Conservation (phyloP, 345 rosid species). For the Iberis pinnata region DNA sequence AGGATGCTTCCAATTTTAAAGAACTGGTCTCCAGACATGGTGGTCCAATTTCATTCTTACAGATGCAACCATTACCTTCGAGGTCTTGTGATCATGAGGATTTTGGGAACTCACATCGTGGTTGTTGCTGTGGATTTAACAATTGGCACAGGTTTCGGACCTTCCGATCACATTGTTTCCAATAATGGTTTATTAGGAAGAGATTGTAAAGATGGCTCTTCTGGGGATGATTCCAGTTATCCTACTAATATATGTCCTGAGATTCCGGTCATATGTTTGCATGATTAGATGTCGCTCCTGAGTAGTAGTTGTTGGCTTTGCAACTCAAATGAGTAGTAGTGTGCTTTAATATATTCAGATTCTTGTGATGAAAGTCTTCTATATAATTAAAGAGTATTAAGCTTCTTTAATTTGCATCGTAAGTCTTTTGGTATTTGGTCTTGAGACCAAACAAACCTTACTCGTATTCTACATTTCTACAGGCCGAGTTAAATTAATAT, state of each 20-base stretch:
- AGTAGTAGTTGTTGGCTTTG: conserved; percentile 81
- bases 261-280: conserved; percentile 80
- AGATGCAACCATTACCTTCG: conserved; percentile 70
- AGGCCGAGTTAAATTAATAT: neutral
- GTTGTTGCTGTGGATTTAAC: conserved; percentile 71
- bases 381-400: neutral
- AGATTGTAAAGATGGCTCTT: conserved; percentile 46
- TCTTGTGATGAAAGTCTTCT: conserved; percentile 7
- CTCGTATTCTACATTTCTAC: neutral
- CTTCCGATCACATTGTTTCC: conserved; percentile 27
- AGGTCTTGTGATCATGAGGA: conserved; percentile 53
- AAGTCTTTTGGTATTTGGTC: conserved; percentile 13
- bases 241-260: conserved; percentile 74
- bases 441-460: conserved; percentile 13
- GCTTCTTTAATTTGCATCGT: conserved; percentile 7
- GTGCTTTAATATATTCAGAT: conserved; percentile 8
- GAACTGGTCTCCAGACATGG: conserved; percentile 80
- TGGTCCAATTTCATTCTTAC: conserved; percentile 91
- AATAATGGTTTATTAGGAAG: conserved; percentile 38
- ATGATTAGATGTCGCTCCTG: conserved; percentile 89
- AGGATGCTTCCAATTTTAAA: conserved; percentile 72
- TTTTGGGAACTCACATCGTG: conserved; percentile 61
- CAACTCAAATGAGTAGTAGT: conserved; percentile 61
- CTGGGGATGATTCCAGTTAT: conserved; percentile 42
- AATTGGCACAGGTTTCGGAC: conserved; percentile 4